Evolutionary conservation across 768 basidiomycete species (phyloP).

Genomic region (Tylopilus rubrobrunneus): DNA sequence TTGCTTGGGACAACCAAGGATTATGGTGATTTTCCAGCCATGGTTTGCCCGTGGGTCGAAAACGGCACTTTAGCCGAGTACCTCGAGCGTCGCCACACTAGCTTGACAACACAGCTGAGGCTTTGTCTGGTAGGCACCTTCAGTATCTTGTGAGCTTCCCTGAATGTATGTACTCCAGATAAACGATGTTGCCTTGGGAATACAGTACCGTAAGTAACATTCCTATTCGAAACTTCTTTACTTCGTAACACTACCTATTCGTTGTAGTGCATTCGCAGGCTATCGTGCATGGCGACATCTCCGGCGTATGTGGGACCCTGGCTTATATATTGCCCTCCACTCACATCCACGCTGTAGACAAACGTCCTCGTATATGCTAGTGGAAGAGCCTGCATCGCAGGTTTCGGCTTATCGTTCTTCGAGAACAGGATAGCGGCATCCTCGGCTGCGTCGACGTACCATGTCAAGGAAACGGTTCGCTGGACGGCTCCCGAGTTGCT

Average conservation of each 20-base stretch:
- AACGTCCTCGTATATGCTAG: constrained; percentile 44
- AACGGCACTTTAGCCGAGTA: constrained; percentile 26
- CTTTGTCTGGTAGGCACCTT: constrained; percentile 14
- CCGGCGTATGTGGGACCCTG: constrained; percentile 21
- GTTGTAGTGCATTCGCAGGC: constrained; percentile 16
- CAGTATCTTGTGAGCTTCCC: neutral
- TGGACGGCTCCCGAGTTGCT: constrained; percentile 47
- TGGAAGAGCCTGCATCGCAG: constrained; percentile 40
- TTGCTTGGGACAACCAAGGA: constrained; percentile 24
- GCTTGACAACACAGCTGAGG: constrained; percentile 11
- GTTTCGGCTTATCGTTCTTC: constrained; percentile 46
- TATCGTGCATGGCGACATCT: constrained; percentile 26
- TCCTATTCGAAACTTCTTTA: neutral
- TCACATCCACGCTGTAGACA: constrained; percentile 21
- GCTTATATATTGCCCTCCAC: neutral
- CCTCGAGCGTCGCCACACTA: constrained; percentile 10
- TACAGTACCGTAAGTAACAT: constrained; percentile 22
- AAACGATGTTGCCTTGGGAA: constrained; percentile 24
- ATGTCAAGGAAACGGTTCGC: constrained; percentile 38
- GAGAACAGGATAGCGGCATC: constrained; percentile 32
- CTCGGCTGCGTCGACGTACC: constrained; percentile 31
- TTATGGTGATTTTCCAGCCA: constrained; percentile 30
- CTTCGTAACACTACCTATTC: neutral
- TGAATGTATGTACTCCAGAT: constrained; percentile 11
- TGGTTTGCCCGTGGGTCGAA: constrained; percentile 34